These are phyloP conservation scores for Colletotrichum plurivorum DNA, from an alignment of 2,329 filamentous ascomycete species.

Conservation along the genomic window DNA sequence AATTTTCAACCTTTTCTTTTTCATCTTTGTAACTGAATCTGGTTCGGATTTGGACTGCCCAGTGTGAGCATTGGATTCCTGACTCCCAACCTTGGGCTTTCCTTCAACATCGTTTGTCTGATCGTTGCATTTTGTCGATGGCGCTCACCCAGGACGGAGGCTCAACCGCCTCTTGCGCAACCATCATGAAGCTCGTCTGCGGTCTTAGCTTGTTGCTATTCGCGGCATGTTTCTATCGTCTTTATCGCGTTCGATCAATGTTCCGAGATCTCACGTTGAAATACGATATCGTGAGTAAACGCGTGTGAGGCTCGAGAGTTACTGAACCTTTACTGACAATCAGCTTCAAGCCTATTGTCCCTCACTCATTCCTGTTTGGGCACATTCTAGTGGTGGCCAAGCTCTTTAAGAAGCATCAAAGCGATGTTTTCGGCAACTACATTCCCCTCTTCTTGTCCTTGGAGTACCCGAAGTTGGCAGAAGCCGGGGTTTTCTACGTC, in stretches of 20 bases:
- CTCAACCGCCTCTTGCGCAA: background rate
- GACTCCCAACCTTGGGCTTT: no score
- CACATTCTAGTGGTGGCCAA: conserved; percentile 44
- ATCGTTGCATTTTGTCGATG: background rate
- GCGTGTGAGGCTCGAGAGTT: background rate
- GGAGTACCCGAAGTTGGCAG: conserved; percentile 39
- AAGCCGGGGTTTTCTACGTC: conserved; percentile 44
- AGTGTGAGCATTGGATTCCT: background rate
- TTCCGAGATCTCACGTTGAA: background rate
- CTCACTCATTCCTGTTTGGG: conserved; percentile 44
- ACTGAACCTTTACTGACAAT: background rate
- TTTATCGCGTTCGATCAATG: background rate
- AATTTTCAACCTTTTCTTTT: no score
- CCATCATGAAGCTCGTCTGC: background rate
- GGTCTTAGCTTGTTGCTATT: background rate
- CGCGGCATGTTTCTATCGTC: background rate
- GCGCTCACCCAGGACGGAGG: background rate
- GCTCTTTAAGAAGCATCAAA: conserved; percentile 41
- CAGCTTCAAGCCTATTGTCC: conserved; percentile 41
- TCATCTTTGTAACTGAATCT: no score
- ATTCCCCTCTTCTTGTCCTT: conserved; percentile 40
- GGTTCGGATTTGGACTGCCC: no score
- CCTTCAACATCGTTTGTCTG: background rate
- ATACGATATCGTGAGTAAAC: background rate
- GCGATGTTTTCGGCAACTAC: conserved; percentile 46